These are phyloP conservation scores for Ogataea populi-albae DNA, from an alignment of 805 yeast genomes.

Conservation along the genomic window DNA sequence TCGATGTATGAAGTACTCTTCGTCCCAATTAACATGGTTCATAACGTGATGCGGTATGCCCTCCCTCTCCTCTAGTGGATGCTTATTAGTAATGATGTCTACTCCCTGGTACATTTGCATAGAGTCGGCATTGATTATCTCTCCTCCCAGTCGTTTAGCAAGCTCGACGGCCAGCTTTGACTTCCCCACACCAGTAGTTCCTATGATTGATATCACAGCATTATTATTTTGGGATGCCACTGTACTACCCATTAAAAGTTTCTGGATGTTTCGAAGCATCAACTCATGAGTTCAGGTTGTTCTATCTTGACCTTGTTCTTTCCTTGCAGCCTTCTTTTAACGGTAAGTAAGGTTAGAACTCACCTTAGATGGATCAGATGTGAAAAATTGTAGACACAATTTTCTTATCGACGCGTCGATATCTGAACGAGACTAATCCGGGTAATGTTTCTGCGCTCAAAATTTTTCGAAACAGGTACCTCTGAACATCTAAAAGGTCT, in stretches of 20 bases:
- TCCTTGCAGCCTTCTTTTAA: too few species aligned
- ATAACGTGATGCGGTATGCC: conserved; percentile 84
- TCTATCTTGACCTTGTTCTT: too few species aligned
- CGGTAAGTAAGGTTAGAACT: too few species aligned
- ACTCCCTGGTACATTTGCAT: conserved; percentile 86
- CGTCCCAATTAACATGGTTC: conserved; percentile 78
- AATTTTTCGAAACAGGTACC: too few species aligned
- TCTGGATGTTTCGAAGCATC: conserved; percentile 3
- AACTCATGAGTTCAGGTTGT: neutral
- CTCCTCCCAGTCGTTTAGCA: conserved; percentile 77
- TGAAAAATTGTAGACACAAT: too few species aligned
- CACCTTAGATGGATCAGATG: too few species aligned
- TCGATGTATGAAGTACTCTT: conserved; percentile 76
- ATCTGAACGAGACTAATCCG: too few species aligned
- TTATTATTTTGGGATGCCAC: conserved; percentile 1
- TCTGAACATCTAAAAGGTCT: too few species aligned
- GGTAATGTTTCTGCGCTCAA: too few species aligned
- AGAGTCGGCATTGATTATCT: conserved; percentile 91
- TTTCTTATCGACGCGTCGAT: too few species aligned
- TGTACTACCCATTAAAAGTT: conserved; percentile 2
- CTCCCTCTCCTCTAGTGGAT: conserved; percentile 72
- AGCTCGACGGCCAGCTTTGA: conserved; percentile 81
- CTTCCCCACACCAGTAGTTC: conserved; percentile 97
- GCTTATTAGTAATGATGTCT: conserved; percentile 86
- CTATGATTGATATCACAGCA: conserved; percentile 39